Conservation (phyloP, 176 grass and related monocot species). For the Aegilops bicornis region DNA sequence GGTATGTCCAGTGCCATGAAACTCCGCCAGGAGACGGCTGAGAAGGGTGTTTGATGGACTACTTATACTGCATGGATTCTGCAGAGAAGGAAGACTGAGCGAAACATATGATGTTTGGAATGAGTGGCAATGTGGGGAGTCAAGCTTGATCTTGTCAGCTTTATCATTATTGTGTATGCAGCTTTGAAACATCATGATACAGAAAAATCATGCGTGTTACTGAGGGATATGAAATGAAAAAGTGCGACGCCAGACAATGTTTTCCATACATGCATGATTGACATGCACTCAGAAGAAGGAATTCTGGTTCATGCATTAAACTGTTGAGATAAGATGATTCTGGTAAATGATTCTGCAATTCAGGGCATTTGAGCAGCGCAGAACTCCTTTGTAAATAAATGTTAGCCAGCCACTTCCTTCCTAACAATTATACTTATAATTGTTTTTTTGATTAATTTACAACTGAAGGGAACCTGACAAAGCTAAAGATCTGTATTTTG, state of each 20-base stretch:
- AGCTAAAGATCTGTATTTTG: no score
- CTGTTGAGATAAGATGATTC: no score
- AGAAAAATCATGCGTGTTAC: background rate
- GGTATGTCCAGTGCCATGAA: background rate
- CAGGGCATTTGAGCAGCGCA: no score
- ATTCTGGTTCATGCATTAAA: no score
- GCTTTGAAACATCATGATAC: background rate
- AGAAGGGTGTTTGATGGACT: background rate
- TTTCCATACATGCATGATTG: slow-evolving; percentile 8
- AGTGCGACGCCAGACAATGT: background rate
- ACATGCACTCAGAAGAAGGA: background rate
- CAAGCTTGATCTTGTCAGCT: slow-evolving; percentile 15
- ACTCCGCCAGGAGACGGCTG: background rate
- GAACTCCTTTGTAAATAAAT: no score
- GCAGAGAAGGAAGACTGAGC: no score
- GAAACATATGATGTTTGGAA: no score
- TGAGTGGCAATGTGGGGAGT: background rate
- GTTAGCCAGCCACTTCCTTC: no score
- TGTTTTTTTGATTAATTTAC: no score
- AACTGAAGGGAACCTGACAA: no score
- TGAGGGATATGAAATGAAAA: background rate
- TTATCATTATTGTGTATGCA: background rate
- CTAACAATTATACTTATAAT: no score
- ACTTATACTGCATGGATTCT: background rate
- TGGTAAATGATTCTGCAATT: no score